These are phyloP conservation scores for Dovyalis caffra DNA, from an alignment of 345 rosid species.

Conservation along the genomic window DNA sequence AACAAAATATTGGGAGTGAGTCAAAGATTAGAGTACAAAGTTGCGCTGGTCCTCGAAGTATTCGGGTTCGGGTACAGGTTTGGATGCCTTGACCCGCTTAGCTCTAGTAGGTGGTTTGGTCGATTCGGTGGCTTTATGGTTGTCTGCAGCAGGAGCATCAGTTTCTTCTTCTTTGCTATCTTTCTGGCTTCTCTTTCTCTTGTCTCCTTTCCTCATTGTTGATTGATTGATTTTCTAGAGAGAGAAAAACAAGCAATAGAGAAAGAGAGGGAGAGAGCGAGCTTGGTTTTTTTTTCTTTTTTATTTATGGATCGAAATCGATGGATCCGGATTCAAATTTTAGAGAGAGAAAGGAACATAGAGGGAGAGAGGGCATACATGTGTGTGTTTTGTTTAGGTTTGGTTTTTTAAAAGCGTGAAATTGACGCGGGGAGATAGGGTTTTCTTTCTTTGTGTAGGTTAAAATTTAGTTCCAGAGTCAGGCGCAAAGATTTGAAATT, in stretches of 20 bases:
- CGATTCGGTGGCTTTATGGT: not conserved
- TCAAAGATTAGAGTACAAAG: conserved; percentile 45
- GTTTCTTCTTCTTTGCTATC: conserved; percentile 12
- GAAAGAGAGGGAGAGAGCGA: too few species aligned
- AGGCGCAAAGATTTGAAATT: conserved; percentile 3
- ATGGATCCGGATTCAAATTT: not conserved
- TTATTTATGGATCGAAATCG: not conserved
- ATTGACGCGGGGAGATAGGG: conserved; percentile 11
- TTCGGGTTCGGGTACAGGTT: conserved; percentile 62
- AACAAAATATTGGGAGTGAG: too few species aligned
- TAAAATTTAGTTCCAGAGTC: not conserved
- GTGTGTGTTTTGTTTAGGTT: too few species aligned
- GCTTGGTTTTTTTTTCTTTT: too few species aligned
- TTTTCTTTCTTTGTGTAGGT: not conserved
- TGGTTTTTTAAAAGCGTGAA: not conserved
- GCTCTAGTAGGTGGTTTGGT: conserved; percentile 32
- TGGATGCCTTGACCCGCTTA: conserved; percentile 51
- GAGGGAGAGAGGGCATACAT: too few species aligned
- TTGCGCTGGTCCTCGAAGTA: conserved; percentile 82
- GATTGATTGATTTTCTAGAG: not conserved
- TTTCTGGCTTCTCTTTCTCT: conserved; percentile 22
- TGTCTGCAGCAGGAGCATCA: not conserved
- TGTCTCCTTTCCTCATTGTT: conserved; percentile 24
- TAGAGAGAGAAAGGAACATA: not conserved
- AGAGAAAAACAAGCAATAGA: not conserved